Base-by-base conservation (phyloP, 441 rosid species). In the Breynia disticha region DNA sequence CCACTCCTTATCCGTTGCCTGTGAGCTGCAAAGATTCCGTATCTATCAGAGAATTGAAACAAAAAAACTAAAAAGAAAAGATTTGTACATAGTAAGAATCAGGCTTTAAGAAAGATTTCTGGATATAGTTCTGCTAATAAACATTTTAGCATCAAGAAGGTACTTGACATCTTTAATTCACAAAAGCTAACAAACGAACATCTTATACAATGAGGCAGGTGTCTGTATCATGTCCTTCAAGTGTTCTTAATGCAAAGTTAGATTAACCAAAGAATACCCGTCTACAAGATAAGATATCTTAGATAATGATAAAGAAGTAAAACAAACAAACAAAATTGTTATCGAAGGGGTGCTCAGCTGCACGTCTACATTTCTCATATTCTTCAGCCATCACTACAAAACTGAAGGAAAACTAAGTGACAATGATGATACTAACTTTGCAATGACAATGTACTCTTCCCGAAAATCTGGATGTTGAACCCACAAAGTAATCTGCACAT, bases 1-100 rank as follows among this genome's bases (percentile, higher is more conserved):
- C 96, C 98, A 90, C 13, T 79, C 79, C 62, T 75, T 77, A 56
- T 85, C 81, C 8, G 77, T 85, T 24, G 75, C 93, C 80, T 83
- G 84, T 71, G 72, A 74, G 57, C 95, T 90, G 50, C 28, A 55
- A 41, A 41, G 4, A 41, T 1, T 11, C 7, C 9, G 13, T 41
- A 9, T 41, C n/a, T 11, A 0, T 41, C 44, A 41, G 3, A 9
- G 44, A 15, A 1, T 28, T 28, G 5, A 4, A 4, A 4, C 4
- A 1, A 1, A 28, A 28, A 28, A 24, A n/a, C n/a, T n/a, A n/a
- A n/a, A n/a, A n/a, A n/a, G n/a, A n/a, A n/a, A n/a, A n/a, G n/a
- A 7, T 28, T 5, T 28, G 35, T 4, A 28, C 4, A 28, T 28
- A 1, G 1, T 9, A 28, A 28, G 35, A 28, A n/a, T n/a, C n/a